Base-by-base conservation (phyloP, 495 filamentous ascomycete genomes). In the Hyaloscypha bicolor region DNA sequence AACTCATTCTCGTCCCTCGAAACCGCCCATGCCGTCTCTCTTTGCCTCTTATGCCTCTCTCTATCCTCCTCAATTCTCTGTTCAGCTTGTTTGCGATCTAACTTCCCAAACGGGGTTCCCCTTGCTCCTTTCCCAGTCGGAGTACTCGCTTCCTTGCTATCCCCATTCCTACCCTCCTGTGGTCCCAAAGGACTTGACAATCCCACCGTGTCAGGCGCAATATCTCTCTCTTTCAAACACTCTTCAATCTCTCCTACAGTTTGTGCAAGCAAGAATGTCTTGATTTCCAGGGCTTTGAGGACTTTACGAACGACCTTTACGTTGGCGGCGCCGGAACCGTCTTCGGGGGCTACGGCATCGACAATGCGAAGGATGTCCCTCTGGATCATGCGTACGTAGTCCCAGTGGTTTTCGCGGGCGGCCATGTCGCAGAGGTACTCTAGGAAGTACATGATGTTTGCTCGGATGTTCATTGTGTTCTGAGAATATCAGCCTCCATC, bases 401-500 rank as follows among this genome's bases (percentile, higher is more conserved):
- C 87, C 21, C 80, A 74, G 72, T 93, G 86, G 65, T 88, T 84
- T 64, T 96, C 91, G 60, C 87, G 87, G 21, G 86, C 82, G 19
- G 92, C 90, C 82, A 93, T 86, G 73, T 97, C 94, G 78, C 94
- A 92, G 63, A 99, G 89, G 68, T 93, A 90, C 75, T 98, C 94
- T 74, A 98, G 88, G 81, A 99, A 98, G 80, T 95, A 98, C 91
- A 99, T 94, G 77, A 99, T 97, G 73, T 99, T 99, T 35, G 96
- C 96, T 55, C 94, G 84, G 56, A 88, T 97, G 79, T 99, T 99
- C 90, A 98, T 96, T 68, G 89, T 92, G 72, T 91, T 96, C 86
- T 72, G 57, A 16, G 56, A 52, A 29, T 12, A 48, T 48, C 42
- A 48, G 42, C 42, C 4, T 19, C 16, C 16, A 11, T 19, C 42